Evolutionary conservation across 2,329 filamentous ascomycete genomes (phyloP).

Genomic region (Cercospora janseana): DNA sequence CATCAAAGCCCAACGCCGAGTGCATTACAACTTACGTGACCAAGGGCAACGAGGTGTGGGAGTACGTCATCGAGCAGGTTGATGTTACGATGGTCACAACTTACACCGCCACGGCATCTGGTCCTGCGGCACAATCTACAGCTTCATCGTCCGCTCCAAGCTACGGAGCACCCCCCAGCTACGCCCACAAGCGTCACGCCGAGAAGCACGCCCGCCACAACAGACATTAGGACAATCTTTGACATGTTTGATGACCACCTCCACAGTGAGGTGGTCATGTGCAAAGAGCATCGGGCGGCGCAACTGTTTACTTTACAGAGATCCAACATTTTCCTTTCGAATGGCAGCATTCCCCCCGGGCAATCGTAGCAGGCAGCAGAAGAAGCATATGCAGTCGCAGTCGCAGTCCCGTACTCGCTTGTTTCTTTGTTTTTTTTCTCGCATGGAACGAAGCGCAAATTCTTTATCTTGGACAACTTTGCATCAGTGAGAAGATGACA

Average conservation of each 20-base stretch:
- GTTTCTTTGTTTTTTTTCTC: neutral
- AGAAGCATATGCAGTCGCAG: constrained; percentile 1
- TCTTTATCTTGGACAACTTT: neutral
- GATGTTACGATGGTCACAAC: constrained; percentile 44
- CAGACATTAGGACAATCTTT: constrained; percentile 14
- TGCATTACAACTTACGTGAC: constrained; percentile 46
- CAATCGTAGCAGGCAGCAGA: too few species aligned
- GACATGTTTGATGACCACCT: constrained; percentile 2
- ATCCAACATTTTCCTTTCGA: neutral
- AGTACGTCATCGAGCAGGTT: constrained; percentile 47
- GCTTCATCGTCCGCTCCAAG: constrained; percentile 31
- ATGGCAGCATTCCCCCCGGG: too few species aligned
- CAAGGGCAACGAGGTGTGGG: constrained; percentile 45
- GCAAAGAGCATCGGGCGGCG: constrained; percentile 17
- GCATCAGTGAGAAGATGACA: neutral
- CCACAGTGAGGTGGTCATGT: constrained; percentile 3
- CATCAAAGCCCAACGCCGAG: constrained; percentile 31
- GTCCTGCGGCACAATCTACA: constrained; percentile 28
- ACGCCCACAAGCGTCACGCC: constrained; percentile 34
- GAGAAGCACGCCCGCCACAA: constrained; percentile 33
- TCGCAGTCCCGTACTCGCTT: neutral
- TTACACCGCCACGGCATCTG: constrained; percentile 28
- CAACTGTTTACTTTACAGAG: constrained; percentile 10
- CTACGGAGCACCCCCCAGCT: constrained; percentile 18
- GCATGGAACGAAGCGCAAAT: neutral